These are phyloP conservation scores for Mycena vulgaris DNA, from an alignment of 768 basidiomycete species.

Conservation along the genomic window DNA sequence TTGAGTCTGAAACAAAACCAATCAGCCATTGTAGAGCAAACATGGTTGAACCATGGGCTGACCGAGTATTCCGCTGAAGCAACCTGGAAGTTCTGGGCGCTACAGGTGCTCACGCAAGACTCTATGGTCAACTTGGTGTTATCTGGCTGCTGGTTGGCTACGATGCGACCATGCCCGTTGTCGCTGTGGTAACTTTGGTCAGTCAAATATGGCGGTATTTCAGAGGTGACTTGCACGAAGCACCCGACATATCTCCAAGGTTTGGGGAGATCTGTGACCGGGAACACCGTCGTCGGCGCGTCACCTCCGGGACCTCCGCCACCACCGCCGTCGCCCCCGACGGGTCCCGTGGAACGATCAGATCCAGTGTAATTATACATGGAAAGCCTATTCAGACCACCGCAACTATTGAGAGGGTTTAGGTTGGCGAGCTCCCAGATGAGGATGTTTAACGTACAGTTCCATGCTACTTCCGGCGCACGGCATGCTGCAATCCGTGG, in stretches of 20 bases:
- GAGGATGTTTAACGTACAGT: slow-evolving; percentile 46
- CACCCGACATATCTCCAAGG: slow-evolving; percentile 76
- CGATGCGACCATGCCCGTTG: slow-evolving; percentile 75
- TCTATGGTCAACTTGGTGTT: slow-evolving; percentile 65
- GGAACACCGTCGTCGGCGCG: slow-evolving; percentile 48
- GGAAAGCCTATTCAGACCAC: slow-evolving; percentile 77
- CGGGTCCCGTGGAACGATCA: slow-evolving; percentile 56
- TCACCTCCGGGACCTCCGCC: slow-evolving; percentile 50
- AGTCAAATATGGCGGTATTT: background rate
- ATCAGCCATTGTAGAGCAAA: slow-evolving; percentile 21
- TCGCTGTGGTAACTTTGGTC: slow-evolving; percentile 57
- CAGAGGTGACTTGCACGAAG: slow-evolving; percentile 65
- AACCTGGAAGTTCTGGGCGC: slow-evolving; percentile 68
- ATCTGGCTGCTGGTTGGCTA: slow-evolving; percentile 54
- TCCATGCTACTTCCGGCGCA: slow-evolving; percentile 74
- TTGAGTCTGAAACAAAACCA: slow-evolving; percentile 59
- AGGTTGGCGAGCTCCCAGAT: too few species aligned
- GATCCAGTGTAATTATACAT: slow-evolving; percentile 81
- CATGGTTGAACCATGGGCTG: slow-evolving; percentile 40
- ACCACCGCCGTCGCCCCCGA: slow-evolving; percentile 53
- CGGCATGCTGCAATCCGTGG: slow-evolving; percentile 75
- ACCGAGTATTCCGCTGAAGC: slow-evolving; percentile 81
- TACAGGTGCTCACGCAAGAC: slow-evolving; percentile 74
- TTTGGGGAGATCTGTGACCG: slow-evolving; percentile 68
- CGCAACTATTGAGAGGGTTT: slow-evolving; percentile 58